Percentiles rank a stretch among this genome's conserved stretches.
phyloP scores from a whole-genome alignment of 495 filamentous ascomycete genomes.

The Trichoderma erinaceum region DNA sequence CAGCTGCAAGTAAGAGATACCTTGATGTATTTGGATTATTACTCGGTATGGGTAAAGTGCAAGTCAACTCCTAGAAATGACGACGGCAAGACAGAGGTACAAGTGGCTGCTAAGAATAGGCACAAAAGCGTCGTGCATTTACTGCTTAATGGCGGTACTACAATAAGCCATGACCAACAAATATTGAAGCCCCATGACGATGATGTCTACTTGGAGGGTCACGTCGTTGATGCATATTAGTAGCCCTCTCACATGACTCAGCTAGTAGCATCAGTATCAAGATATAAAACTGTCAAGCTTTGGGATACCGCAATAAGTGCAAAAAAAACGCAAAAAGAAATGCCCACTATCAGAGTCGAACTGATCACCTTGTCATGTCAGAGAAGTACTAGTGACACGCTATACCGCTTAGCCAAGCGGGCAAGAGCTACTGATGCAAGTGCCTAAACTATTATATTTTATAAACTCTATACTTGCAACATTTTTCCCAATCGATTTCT shows the following conservation, averaged over 20 bases:
- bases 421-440: neutral
- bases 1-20: conserved; percentile 19
- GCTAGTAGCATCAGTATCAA: neutral
- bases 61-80: neutral
- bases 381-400: conserved; percentile 8
- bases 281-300: neutral
- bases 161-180: too few relatives aligned
- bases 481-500: too few relatives aligned
- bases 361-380: conserved; percentile 14
- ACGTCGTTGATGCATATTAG: too few relatives aligned
- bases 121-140: conserved; percentile 22
- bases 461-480: neutral
- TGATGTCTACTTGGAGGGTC: too few relatives aligned
- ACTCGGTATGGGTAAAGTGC: conserved; percentile 19
- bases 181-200: too few relatives aligned
- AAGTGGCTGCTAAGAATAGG: neutral
- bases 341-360: conserved; percentile 14
- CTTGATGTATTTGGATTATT: conserved; percentile 23
- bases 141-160: conserved; percentile 21
- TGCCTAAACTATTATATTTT: conserved; percentile 9
- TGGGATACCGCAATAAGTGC: neutral
- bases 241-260: too few relatives aligned
- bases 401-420: conserved; percentile 14
- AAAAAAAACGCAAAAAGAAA: neutral
- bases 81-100: neutral